A percentile compares a stretch with the other conserved stretches of the same genome.
phyloP scores from a whole-genome alignment of 768 basidiomycete species.

The Cystoderma amianthinum region DNA sequence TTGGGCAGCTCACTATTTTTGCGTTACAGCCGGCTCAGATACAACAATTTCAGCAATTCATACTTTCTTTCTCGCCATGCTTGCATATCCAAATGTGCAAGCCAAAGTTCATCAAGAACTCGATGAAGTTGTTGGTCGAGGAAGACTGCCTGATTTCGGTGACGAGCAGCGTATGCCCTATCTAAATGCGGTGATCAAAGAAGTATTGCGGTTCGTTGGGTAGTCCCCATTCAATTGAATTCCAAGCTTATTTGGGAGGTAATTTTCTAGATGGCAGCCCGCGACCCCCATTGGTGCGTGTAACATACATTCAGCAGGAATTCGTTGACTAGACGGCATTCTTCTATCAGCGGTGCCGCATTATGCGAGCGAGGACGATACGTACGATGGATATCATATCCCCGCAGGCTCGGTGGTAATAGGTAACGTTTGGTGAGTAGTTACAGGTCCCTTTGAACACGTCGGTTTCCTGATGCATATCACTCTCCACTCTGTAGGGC shows the following conservation, averaged over 20 bases:
- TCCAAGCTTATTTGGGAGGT: not conserved
- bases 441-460: too few species aligned
- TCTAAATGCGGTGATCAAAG: conserved; percentile 25
- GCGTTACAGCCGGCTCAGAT: conserved; percentile 17
- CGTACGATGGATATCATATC: conserved; percentile 36
- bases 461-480: not conserved
- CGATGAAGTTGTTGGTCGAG: conserved; percentile 25
- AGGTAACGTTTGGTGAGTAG: conserved; percentile 25
- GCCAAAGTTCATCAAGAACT: conserved; percentile 29
- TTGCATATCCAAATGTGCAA: conserved; percentile 28
- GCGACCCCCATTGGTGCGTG: conserved; percentile 19
- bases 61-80: conserved; percentile 31
- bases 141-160: conserved; percentile 27
- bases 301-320: too few species aligned
- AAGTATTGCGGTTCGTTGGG: conserved; percentile 21
- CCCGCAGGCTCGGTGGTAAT: conserved; percentile 32
- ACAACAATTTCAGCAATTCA: conserved; percentile 18
- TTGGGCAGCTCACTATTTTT: conserved; percentile 6
- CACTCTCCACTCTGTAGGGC: conserved; percentile 13
- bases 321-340: not conserved
- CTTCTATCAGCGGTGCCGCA: conserved; percentile 22
- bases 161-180: conserved; percentile 31
- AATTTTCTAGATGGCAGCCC: conserved; percentile 18
- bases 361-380: conserved; percentile 28
- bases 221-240: not conserved